Conservation (phyloP, 805 yeast genomes). For the Nakazawaea molendinolei region DNA sequence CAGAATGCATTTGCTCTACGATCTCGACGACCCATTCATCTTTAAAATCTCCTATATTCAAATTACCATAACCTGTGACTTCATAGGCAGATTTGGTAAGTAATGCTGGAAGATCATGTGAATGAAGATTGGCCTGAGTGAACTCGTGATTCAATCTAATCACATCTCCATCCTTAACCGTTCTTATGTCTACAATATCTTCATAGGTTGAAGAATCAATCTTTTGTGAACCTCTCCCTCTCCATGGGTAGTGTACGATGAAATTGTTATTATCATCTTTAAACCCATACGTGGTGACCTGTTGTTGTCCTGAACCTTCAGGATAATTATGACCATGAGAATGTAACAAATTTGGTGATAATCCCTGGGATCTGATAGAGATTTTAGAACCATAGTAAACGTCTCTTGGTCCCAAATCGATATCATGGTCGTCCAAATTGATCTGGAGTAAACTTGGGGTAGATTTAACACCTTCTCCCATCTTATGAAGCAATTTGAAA, state of each 20-base stretch:
- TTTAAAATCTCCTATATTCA: constrained; percentile 57
- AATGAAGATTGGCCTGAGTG: constrained; percentile 63
- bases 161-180: constrained; percentile 51
- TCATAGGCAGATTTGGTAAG: constrained; percentile 48
- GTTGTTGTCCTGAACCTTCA: constrained; percentile 90
- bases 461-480: constrained; percentile 70
- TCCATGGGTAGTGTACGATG: constrained; percentile 36
- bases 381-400: constrained; percentile 49
- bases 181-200: constrained; percentile 32
- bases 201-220: constrained; percentile 12
- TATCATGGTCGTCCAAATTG: constrained; percentile 57
- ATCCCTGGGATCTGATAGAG: constrained; percentile 64
- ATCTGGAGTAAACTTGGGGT: constrained; percentile 84
- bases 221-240: constrained; percentile 31
- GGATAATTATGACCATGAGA: constrained; percentile 86
- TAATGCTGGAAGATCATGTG: constrained; percentile 63
- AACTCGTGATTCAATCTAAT: constrained; percentile 57
- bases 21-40: constrained; percentile 77
- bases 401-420: constrained; percentile 58
- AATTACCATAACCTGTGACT: constrained; percentile 69
- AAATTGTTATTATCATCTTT: constrained; percentile 86
- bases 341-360: constrained; percentile 72
- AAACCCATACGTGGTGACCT: constrained; percentile 85
- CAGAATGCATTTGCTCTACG: constrained; percentile 41
- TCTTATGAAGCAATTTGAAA: constrained; percentile 62